Evolutionary conservation across 1,284 basidiomycete species (phyloP), one percentile per base, ranked within the genome.

Genomic region (Papiliotrema fonsecae): DNA sequence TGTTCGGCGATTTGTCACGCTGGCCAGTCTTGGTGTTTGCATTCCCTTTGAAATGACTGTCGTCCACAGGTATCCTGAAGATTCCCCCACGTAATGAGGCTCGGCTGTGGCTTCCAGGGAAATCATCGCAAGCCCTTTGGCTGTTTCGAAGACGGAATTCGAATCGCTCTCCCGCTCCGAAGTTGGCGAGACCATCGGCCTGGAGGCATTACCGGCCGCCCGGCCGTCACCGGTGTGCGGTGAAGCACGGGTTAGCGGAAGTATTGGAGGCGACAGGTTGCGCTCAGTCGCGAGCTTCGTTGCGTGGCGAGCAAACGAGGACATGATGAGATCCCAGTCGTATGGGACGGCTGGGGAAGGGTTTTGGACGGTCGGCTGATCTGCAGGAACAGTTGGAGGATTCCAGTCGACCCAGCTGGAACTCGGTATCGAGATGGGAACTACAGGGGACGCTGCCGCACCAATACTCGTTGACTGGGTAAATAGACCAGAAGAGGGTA

Each of bases 21-120:
- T 27, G 14, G 7, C 30, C 40, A 30, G 4, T 42, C 41, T 27
- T 4, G 41, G 41, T 14, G 26, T 22, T 24, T 42, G 18, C 49
- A 60, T 51, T 0, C 55, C 55, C 16, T 49, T 47, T 11, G 50
- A 32, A 10, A 60, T 51, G 1, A 60, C 38, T 6, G 48, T 47
- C 4, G 51, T 51, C 58, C 58, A 60, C 2, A 57, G 25, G 3
- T 49, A 57, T 30, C 56, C 58, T 1, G 52, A 52, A 7, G 56
- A 57, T 27, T 57, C 58, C 25, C 58, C 58, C 16, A 60, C 49
- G 26, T 60, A 60, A 34, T 60, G 58, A 9, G 58, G 58, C 34
- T 60, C 58, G 9, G 56, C 58, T 9, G 58, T 51, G 14, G 58
- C 58, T 30, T 60, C 56, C 13, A 60, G 45, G 4, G 58, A 57